Evolutionary conservation across 2,329 filamentous ascomycete species (phyloP).

Genomic region (Atkinsonella hypoxylon): DNA sequence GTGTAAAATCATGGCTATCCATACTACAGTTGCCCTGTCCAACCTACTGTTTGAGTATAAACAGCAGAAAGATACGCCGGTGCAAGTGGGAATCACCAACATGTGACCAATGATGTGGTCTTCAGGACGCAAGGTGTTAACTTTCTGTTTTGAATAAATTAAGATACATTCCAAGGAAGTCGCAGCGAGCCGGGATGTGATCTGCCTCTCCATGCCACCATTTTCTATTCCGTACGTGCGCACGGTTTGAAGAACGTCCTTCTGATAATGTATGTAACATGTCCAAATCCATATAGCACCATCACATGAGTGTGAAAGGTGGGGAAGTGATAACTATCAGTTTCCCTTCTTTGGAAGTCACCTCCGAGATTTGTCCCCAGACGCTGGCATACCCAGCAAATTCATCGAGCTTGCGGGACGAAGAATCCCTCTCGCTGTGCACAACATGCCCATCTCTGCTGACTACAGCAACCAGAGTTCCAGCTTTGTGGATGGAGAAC

Average conservation of each 20-base stretch:
- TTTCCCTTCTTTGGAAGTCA: conserved; percentile 33
- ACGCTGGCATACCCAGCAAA: conserved; percentile 31
- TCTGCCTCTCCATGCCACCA: too few relatives aligned
- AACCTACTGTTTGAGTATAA: too few relatives aligned
- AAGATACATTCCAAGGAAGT: too few relatives aligned
- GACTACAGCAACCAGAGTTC: conserved; percentile 53
- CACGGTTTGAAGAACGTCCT: not conserved
- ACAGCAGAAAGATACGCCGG: too few relatives aligned
- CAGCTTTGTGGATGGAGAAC: conserved; percentile 53
- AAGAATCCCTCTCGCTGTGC: conserved; percentile 46
- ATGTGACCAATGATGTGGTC: too few relatives aligned
- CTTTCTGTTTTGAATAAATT: too few relatives aligned
- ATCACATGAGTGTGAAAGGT: not conserved
- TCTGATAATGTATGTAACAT: not conserved
- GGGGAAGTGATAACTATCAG: not conserved
- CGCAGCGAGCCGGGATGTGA: too few relatives aligned
- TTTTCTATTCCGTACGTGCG: too few relatives aligned
- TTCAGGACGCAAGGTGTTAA: too few relatives aligned
- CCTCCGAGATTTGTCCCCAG: conserved; percentile 32
- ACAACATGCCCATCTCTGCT: conserved; percentile 52
- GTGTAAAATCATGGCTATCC: too few relatives aligned
- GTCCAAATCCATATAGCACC: not conserved
- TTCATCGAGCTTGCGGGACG: conserved; percentile 42
- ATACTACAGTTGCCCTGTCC: too few relatives aligned
- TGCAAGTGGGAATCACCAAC: too few relatives aligned